phyloP scores from a whole-genome alignment of 179 eudicot genomes.

The Camellia oleifera region DNA sequence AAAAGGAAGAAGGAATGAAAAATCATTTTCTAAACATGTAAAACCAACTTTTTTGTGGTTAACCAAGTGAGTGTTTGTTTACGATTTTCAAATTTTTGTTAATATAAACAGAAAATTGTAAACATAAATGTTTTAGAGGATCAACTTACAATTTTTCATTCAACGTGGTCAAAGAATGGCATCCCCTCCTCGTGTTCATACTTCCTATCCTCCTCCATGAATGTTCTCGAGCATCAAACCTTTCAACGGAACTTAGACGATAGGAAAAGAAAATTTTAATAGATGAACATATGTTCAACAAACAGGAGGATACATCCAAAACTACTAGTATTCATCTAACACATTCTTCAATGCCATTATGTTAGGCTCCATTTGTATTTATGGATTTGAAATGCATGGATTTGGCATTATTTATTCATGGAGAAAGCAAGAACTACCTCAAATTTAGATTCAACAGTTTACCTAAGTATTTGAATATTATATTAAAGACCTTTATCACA shows the following conservation, averaged over 20 bases:
- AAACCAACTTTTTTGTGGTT: too few relatives aligned
- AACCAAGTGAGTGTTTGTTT: too few relatives aligned
- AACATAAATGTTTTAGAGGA: background rate
- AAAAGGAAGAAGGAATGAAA: too few relatives aligned
- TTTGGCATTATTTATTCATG: too few relatives aligned
- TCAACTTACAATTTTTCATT: conserved; percentile 73
- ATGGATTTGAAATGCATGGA: too few relatives aligned
- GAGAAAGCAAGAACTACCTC: too few relatives aligned
- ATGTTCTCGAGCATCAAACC: conserved; percentile 69
- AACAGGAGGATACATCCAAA: background rate
- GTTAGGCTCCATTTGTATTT: background rate
- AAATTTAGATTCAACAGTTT: too few relatives aligned
- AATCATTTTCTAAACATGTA: too few relatives aligned
- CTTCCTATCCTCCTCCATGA: conserved; percentile 47
- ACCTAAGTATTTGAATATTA: too few relatives aligned
- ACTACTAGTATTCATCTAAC: background rate
- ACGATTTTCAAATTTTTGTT: too few relatives aligned
- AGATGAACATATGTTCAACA: background rate
- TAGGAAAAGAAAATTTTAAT: background rate
- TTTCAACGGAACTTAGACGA: conserved; percentile 57
- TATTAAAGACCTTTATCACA: too few relatives aligned
- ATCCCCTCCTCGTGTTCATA: conserved; percentile 65
- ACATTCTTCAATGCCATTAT: background rate
- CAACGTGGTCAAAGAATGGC: conserved; percentile 62
- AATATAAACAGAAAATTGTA: too few relatives aligned